phyloP scores from a whole-genome alignment of 495 filamentous ascomycete species.

The Baudoinia panamericana region DNA sequence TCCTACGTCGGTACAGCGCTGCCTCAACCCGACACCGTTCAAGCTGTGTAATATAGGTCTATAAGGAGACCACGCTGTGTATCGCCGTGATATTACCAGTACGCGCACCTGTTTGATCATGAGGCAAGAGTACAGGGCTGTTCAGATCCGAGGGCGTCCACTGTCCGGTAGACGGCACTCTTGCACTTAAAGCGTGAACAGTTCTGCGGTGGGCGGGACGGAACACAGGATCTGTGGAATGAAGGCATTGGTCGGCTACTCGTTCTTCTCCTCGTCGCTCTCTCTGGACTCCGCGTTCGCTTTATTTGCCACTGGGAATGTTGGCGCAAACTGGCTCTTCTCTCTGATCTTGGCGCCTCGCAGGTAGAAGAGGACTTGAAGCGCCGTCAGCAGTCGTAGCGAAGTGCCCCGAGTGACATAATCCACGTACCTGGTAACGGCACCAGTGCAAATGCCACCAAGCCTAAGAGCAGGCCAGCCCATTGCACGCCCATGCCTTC shows the following conservation, averaged over 20 bases:
- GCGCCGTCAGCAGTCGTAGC: constrained; percentile 47
- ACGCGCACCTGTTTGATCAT: too few species aligned
- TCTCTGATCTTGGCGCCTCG: constrained; percentile 51
- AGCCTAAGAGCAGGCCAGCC: constrained; percentile 65
- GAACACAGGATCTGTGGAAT: too few species aligned
- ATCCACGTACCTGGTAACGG: constrained; percentile 56
- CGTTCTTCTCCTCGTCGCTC: constrained; percentile 6
- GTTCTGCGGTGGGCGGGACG: too few species aligned
- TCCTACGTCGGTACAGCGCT: too few species aligned
- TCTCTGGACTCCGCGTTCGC: constrained; percentile 3
- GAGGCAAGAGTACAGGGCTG: too few species aligned
- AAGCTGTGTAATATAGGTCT: too few species aligned
- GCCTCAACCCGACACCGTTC: too few species aligned
- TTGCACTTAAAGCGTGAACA: too few species aligned
- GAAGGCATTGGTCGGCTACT: constrained; percentile 1
- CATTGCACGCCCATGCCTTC: constrained; percentile 61
- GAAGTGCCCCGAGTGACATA: neutral
- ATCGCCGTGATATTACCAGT: too few species aligned
- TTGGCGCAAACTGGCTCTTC: constrained; percentile 57
- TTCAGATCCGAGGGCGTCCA: too few species aligned
- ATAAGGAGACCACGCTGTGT: too few species aligned
- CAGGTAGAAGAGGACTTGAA: constrained; percentile 53
- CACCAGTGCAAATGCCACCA: constrained; percentile 51
- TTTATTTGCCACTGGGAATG: constrained; percentile 15
- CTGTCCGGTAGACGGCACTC: too few species aligned